Conservation (phyloP, 2,329 filamentous ascomycete genomes). For the Chaetothyriales sp. region DNA sequence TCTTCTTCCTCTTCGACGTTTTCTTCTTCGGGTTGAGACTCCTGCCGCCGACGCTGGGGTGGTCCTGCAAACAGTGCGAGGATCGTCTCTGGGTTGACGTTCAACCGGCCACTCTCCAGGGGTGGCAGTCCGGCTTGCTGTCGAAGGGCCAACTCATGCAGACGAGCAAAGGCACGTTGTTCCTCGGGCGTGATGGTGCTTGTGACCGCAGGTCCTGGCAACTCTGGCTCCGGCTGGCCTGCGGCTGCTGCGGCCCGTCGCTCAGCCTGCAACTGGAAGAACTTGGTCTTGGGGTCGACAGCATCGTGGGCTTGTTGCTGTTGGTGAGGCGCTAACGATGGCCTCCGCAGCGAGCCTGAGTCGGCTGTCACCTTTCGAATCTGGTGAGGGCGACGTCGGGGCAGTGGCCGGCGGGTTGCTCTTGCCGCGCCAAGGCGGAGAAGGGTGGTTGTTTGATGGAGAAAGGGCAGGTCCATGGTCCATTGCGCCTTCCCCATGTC, state of each 20-base stretch:
- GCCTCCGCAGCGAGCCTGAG: neutral
- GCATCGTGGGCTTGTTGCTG: neutral
- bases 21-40: neutral
- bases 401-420: neutral
- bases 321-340: neutral
- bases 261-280: neutral
- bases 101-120: neutral
- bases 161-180: constrained; percentile 7
- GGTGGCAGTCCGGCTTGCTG: neutral
- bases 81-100: neutral
- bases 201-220: neutral
- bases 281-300: neutral
- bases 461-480: constrained; percentile 9
- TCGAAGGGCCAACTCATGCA: neutral
- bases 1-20: neutral
- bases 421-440: neutral
- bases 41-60: neutral
- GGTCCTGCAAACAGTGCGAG: neutral
- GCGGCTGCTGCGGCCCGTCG: neutral
- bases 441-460: constrained; percentile 14
- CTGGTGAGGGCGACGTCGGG: neutral
- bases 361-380: neutral
- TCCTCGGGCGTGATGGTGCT: constrained; percentile 12
- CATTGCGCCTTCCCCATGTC: neutral
- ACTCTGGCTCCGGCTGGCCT: neutral